These are phyloP conservation scores for Hansenula anomala DNA, from an alignment of 1,139 yeast genomes.

Conservation along the genomic window DNA sequence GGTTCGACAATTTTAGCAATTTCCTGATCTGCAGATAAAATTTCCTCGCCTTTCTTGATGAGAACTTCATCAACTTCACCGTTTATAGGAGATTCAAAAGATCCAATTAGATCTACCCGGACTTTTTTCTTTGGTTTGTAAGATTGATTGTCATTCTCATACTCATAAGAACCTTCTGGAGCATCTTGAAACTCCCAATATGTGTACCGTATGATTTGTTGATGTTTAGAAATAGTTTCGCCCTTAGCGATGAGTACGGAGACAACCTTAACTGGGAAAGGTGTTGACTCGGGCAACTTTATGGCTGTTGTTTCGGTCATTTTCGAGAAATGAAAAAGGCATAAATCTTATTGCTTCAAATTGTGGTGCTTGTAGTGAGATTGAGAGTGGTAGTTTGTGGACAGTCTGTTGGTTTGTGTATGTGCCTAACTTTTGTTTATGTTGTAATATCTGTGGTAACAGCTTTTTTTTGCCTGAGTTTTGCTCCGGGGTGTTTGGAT, in stretches of 20 bases:
- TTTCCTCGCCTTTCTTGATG: conserved; percentile 54
- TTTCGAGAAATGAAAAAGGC: neutral
- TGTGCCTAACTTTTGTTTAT: too few species aligned
- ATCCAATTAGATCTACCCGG: conserved; percentile 57
- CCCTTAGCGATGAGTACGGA: conserved; percentile 41
- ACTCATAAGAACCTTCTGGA: conserved; percentile 42
- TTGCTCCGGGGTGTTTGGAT: conserved; percentile 1
- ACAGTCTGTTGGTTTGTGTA: too few species aligned
- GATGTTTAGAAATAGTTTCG: conserved; percentile 41
- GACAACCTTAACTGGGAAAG: conserved; percentile 54
- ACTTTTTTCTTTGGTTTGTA: conserved; percentile 30
- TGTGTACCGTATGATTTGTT: conserved; percentile 44
- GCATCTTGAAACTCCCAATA: conserved; percentile 63
- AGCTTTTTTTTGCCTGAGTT: neutral
- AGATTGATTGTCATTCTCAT: conserved; percentile 25
- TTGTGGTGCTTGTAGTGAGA: too few species aligned
- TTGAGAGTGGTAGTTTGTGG: too few species aligned
- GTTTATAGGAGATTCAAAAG: conserved; percentile 79
- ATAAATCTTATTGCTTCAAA: too few species aligned
- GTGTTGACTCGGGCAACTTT: conserved; percentile 42
- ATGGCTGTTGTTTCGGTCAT: conserved; percentile 29
- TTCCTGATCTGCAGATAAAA: conserved; percentile 43
- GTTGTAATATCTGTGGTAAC: neutral
- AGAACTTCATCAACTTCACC: conserved; percentile 56
- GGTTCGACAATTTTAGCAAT: conserved; percentile 68